A percentile compares a stretch with the other conserved stretches of the same genome.
phyloP scores from a whole-genome alignment of 495 filamentous ascomycete genomes.

The Hypomontagnella monticulosa region DNA sequence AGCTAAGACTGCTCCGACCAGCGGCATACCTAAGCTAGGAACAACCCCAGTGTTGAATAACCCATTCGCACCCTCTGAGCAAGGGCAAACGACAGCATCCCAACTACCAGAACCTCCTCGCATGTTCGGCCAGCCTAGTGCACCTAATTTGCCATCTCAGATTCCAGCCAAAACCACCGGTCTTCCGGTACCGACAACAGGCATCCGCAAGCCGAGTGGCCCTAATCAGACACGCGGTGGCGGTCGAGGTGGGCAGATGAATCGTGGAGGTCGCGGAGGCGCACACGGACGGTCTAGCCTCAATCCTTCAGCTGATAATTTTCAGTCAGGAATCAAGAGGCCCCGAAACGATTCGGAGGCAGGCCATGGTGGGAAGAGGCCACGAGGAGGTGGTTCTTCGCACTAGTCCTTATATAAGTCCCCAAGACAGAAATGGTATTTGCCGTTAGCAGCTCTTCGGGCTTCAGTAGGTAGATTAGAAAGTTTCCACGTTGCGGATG shows the following conservation, averaged over 20 bases:
- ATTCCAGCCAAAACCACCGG: conserved; percentile 44
- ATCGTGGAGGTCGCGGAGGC: conserved; percentile 45
- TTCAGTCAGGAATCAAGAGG: conserved; percentile 74
- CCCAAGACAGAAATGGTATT: too few species aligned
- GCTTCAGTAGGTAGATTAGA: conserved; percentile 2
- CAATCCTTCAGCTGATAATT: conserved; percentile 62
- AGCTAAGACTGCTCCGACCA: conserved; percentile 35
- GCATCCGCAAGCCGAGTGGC: conserved; percentile 41
- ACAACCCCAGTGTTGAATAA: conserved; percentile 32
- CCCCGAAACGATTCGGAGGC: conserved; percentile 69
- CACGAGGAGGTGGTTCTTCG: conserved; percentile 42
- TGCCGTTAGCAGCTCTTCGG: neutral
- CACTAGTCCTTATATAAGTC: too few species aligned
- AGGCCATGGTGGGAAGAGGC: conserved; percentile 48
- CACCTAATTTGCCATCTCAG: conserved; percentile 37
- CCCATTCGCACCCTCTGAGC: conserved; percentile 37
- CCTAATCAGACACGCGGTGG: conserved; percentile 40
- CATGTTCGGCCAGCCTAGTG: conserved; percentile 26
- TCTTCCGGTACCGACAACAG: conserved; percentile 40
- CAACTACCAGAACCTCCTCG: conserved; percentile 19
- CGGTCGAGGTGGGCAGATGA: conserved; percentile 41
- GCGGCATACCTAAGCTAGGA: conserved; percentile 38
- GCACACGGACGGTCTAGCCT: conserved; percentile 58
- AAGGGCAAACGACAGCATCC: conserved; percentile 24
- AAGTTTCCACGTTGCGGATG: neutral